Evolutionary conservation across 2,329 filamentous ascomycete species (phyloP).

Genomic region (Incumbomyces lentus): DNA sequence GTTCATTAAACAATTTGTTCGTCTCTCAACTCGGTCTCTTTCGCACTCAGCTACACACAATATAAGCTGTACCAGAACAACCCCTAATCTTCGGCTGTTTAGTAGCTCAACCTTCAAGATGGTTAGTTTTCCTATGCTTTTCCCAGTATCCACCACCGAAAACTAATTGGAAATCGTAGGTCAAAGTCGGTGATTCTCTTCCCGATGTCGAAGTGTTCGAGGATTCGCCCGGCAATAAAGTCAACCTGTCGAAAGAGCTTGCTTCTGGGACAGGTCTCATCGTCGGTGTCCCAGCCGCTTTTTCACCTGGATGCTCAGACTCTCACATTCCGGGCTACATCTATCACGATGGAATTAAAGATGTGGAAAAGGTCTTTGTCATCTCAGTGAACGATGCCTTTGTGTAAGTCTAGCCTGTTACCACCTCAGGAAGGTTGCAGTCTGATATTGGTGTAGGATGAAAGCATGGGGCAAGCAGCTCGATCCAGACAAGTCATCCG

Average conservation of each 20-base stretch:
- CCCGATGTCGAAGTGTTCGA: constrained; percentile 71
- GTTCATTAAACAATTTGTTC: constrained; percentile 5
- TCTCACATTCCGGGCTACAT: constrained; percentile 77
- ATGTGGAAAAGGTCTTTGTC: constrained; percentile 76
- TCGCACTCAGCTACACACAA: constrained; percentile 11
- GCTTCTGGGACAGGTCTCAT: constrained; percentile 63
- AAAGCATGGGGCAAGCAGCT: constrained; percentile 76
- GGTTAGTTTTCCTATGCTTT: constrained; percentile 1
- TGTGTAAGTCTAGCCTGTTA: constrained; percentile 51
- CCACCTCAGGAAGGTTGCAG: not conserved
- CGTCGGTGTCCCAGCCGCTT: constrained; percentile 74
- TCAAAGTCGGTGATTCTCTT: constrained; percentile 69
- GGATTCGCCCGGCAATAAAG: constrained; percentile 80
- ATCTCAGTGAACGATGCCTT: constrained; percentile 91
- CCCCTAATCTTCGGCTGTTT: constrained; percentile 10
- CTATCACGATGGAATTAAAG: constrained; percentile 63
- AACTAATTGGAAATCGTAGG: constrained; percentile 29
- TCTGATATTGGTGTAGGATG: constrained; percentile 47
- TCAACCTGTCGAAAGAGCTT: constrained; percentile 74
- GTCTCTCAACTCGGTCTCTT: constrained; percentile 10
- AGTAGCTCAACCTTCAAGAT: constrained; percentile 19
- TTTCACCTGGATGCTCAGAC: constrained; percentile 57
- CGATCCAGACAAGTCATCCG: constrained; percentile 63
- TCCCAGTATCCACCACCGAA: too few species aligned
- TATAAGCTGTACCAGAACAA: not conserved